Conservation (phyloP, 106 monocot genomes). For the Apostasia shenzhenica region DNA sequence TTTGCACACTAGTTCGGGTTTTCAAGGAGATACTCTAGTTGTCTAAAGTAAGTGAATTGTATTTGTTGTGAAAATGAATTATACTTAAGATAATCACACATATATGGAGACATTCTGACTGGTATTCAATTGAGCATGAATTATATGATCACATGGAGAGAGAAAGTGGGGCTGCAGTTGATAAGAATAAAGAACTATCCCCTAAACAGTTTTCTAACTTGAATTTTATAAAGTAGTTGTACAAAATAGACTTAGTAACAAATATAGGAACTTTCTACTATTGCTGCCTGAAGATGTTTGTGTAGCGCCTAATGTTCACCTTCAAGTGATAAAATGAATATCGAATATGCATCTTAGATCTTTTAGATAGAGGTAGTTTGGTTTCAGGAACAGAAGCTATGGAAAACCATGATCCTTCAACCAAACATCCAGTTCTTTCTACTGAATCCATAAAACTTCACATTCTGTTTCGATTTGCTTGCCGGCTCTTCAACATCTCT, state of each 20-base stretch:
- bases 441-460: slow-evolving; percentile 6
- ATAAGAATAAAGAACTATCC: no score
- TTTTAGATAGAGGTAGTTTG: neutral
- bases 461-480: slow-evolving; percentile 25
- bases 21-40: neutral
- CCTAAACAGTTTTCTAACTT: no score
- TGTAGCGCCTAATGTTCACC: neutral
- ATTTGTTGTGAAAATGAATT: neutral
- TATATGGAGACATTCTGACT: no score
- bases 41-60: neutral
- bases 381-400: slow-evolving; percentile 18
- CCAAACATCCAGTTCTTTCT: neutral
- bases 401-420: neutral
- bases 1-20: slow-evolving; percentile 28
- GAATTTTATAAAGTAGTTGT: no score
- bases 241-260: no score
- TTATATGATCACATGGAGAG: no score
- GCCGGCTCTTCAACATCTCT: slow-evolving; percentile 18
- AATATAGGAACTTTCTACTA: neutral
- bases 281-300: neutral
- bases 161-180: no score
- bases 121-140: no score
- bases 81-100: no score
- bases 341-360: neutral
- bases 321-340: neutral